Base-by-base conservation (phyloP, 2,329 filamentous ascomycete genomes). In the Neofusicoccum laricinum region DNA sequence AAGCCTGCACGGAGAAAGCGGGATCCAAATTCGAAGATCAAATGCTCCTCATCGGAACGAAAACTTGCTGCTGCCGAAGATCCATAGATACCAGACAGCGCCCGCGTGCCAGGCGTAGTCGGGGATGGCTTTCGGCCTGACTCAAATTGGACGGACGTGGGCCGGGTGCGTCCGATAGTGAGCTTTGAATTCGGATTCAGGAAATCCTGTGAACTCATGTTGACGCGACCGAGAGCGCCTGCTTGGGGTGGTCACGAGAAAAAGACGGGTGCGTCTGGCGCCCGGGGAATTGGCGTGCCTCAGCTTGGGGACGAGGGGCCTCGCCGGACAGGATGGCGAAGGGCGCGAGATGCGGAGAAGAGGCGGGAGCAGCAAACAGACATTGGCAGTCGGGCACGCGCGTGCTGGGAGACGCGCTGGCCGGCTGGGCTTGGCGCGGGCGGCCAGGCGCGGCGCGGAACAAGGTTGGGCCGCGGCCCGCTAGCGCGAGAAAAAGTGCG, bases 1-100 rank as follows among this genome's bases (percentile, higher is more conserved):
- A 97, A 95, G 0, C 95, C 95, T 10, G 90, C 89, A 49, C 90
- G 87, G 30, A 98, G 76, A 76, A 88, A 90, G 21, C 94, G 86
- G 10, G 91, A 86, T 1, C 93, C 93, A 40, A 98, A 76, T 75
- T 98, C 93, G 59, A 97, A 82, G 46, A 99, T 85, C 6, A 89
- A 82, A 69, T 97, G 95, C 72, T 99, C 95, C 71, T 97, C 93
- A 64, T 87, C 83, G 55, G 74, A 72, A 19, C 87, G 85, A 67
- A 84, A 86, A 25, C 80, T 81, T 43, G 80, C 80, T 36, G 80
- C 80, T 50, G 83, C 80, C 2, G 86, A 85, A 4, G 86, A 88
- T 34, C 84, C 84, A 68, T 83, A 86, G 59, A 83, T 80, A 19
- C 83, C 82, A 68, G 71, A 89, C 80, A 71, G 88, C 82, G 69